A percentile compares a stretch with the other conserved stretches of the same genome.
These are phyloP conservation scores for Saturnispora gosingensis DNA, from an alignment of 805 yeast species.

Conservation along the genomic window DNA sequence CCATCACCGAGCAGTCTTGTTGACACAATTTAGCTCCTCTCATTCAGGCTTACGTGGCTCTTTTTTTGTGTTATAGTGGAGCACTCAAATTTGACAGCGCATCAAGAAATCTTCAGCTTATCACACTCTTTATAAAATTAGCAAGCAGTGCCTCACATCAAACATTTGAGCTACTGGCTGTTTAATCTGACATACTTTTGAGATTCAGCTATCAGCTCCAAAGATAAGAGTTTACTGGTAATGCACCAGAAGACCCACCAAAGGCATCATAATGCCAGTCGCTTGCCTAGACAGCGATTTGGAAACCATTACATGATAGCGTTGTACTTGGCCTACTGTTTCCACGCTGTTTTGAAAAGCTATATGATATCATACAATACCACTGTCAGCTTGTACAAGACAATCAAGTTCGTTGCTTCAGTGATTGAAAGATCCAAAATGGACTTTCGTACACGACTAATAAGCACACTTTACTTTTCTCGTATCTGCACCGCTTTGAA, in stretches of 20 bases:
- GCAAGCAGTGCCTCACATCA: background rate
- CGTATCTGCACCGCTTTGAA: background rate
- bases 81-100: background rate
- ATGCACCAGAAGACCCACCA: background rate
- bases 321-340: background rate
- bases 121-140: background rate
- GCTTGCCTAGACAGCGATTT: background rate
- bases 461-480: background rate
- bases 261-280: background rate
- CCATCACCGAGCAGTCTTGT: background rate
- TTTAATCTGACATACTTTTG: background rate
- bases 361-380: background rate
- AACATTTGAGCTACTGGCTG: background rate
- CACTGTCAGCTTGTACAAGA: background rate
- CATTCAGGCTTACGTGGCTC: background rate
- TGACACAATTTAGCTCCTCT: background rate
- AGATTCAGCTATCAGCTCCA: too few species aligned
- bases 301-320: background rate
- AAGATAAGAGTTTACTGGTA: background rate
- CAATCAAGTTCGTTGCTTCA: slow-evolving; percentile 6
- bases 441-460: background rate
- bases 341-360: background rate
- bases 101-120: background rate
- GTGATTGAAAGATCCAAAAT: slow-evolving; percentile 6
- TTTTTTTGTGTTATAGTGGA: background rate